Base-by-base conservation (phyloP, 164 flowering plant species). In the Vitis labrusca region DNA sequence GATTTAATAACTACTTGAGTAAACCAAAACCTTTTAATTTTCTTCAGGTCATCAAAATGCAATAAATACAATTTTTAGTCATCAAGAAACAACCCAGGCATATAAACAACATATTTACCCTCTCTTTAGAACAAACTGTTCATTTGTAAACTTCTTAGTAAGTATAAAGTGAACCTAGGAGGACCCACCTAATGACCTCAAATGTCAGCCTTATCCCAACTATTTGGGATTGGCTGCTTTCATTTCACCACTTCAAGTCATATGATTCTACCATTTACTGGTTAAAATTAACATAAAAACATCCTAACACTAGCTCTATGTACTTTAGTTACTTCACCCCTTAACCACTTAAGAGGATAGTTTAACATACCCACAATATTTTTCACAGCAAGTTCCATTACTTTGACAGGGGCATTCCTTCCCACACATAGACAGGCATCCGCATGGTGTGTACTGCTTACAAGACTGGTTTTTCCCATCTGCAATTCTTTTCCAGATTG, bases 371-470 rank as follows among this genome's bases (percentile, higher is more conserved):
- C 99, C 99, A 71, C 99, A 96, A 70, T 96, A 96, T 80, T 96
- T 96, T 63, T 96, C 99, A 68, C 99, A 96, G 83, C 97, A 91
- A 56, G 95, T 93, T 76, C 95, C 98, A 80, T 87, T 87, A 51
- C 78, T 73, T 30, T 82, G 80, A 78, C 99, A 96, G 63, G 99
- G 72, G 76, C 99, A 96, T 57, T 93, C 80, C 79, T 96, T 93
- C 74, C 97, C 97, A 69, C 99, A 95, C 82, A 83, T 75, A 15
- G 77, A 72, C 73, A 84, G 79, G 78, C 99, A 95, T 57, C 86
- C 87, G 75, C 99, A 96, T 70, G 99, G 99, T 69, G 87, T 80
- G 73, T 91, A 96, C 50, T 89, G 98, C 79, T 83, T 93, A 72
- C 89, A 84, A 4, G 89, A 74, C 72, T 83, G 87, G 58, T 87